Conservation (phyloP, 2,329 filamentous ascomycete species). For the Xenoacremonium recifei region DNA sequence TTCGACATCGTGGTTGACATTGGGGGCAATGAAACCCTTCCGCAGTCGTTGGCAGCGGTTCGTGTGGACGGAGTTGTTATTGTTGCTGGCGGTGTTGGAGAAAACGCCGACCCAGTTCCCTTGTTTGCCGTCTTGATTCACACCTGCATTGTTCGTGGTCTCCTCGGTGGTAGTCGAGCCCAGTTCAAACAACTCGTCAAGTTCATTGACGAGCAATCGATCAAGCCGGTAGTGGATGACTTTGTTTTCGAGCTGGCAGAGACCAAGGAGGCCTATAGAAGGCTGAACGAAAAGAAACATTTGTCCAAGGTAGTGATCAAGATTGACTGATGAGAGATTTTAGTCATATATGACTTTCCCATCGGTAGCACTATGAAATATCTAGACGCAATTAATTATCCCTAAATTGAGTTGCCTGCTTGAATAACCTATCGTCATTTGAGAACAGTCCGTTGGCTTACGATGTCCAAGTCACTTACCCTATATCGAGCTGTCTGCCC, state of each 20-base stretch:
- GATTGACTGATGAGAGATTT: too few species aligned
- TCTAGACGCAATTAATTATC: too few species aligned
- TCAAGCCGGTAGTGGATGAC: constrained; percentile 31
- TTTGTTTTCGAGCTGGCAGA: constrained; percentile 29
- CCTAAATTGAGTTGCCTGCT: too few species aligned
- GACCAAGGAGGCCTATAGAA: constrained; percentile 30
- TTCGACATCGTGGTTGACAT: constrained; percentile 65
- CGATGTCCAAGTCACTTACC: too few species aligned
- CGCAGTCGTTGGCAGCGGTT: constrained; percentile 53
- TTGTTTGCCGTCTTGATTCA: constrained; percentile 23
- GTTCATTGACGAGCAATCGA: constrained; percentile 30
- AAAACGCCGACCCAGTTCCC: constrained; percentile 17
- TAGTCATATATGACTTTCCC: too few species aligned
- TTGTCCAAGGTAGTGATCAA: constrained; percentile 36
- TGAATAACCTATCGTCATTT: too few species aligned
- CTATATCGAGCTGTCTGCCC: too few species aligned
- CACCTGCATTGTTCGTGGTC: constrained; percentile 27
- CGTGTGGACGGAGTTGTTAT: constrained; percentile 32
- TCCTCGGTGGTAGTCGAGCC: constrained; percentile 24
- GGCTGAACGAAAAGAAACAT: constrained; percentile 32
- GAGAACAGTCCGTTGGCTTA: too few species aligned
- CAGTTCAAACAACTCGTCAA: constrained; percentile 28
- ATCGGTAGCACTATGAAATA: too few species aligned
- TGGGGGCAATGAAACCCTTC: constrained; percentile 62
- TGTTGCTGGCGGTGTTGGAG: constrained; percentile 30